These are phyloP conservation scores for Straminergon stramineum DNA, from an alignment of 225 moss, liverwort and hornwort genomes.

Conservation along the genomic window DNA sequence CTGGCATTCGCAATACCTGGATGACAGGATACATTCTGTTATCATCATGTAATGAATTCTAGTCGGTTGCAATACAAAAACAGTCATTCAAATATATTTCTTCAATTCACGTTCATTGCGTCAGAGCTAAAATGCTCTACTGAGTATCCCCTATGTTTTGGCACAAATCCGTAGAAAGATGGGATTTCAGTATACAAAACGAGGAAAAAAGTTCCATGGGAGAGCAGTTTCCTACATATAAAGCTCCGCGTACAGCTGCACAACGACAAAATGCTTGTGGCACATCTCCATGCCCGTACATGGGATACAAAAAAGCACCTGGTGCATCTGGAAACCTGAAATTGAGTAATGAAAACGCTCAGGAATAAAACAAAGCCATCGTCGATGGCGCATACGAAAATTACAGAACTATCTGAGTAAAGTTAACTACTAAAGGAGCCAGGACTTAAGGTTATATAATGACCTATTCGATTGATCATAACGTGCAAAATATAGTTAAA, in stretches of 20 bases:
- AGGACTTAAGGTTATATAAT: not conserved
- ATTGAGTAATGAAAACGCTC: not conserved
- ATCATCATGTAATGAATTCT: not conserved
- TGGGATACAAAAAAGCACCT: slow-evolving; percentile 86
- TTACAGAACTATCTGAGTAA: not conserved
- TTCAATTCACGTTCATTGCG: not conserved
- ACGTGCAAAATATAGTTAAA: not conserved
- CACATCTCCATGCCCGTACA: slow-evolving; percentile 95
- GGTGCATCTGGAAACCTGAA: slow-evolving; percentile 78
- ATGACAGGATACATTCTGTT: not conserved
- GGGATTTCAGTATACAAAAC: not conserved
- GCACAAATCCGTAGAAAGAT: not conserved
- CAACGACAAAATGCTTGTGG: slow-evolving; percentile 97
- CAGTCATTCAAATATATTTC: not conserved
- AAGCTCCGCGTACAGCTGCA: slow-evolving; percentile 84
- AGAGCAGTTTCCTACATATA: slow-evolving; percentile 57
- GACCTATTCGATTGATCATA: not conserved
- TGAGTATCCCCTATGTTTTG: not conserved
- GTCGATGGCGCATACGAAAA: not conserved
- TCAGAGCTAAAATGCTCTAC: not conserved
- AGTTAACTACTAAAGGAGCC: not conserved
- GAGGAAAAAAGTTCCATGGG: not conserved
- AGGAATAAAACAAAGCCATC: not conserved
- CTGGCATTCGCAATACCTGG: slow-evolving; percentile 87
- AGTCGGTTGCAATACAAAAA: not conserved